Evolutionary conservation across 2,329 filamentous ascomycete species (phyloP).

Genomic region (Annulohypoxylon truncatum): DNA sequence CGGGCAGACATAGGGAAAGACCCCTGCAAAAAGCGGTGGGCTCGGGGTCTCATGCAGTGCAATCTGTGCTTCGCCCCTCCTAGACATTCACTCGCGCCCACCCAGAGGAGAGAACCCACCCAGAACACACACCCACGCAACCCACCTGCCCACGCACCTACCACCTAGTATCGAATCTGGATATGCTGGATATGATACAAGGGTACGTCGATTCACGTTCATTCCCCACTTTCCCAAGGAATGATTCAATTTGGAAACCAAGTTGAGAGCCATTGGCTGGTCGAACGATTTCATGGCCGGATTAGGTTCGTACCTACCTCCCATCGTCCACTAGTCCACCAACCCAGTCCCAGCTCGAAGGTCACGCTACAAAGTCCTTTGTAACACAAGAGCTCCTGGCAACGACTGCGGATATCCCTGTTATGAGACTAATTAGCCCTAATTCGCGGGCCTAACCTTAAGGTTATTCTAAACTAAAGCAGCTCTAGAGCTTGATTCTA

Average conservation of each 20-base stretch:
- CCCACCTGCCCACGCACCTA: slow-evolving; percentile 5
- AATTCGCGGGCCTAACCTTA: not conserved
- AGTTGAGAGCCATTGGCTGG: slow-evolving; percentile 34
- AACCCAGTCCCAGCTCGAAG: slow-evolving; percentile 13
- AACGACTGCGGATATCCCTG: slow-evolving; percentile 2
- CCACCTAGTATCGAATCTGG: slow-evolving; percentile 3
- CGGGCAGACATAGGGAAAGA: slow-evolving; percentile 43
- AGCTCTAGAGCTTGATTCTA: not conserved
- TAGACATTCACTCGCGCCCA: slow-evolving; percentile 5
- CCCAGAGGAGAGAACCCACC: slow-evolving; percentile 5
- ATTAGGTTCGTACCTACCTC: slow-evolving; percentile 22
- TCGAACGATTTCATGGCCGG: slow-evolving; percentile 29
- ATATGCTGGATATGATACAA: not conserved
- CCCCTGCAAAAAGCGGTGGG: slow-evolving; percentile 51
- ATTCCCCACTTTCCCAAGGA: slow-evolving; percentile 36
- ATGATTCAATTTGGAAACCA: slow-evolving; percentile 33
- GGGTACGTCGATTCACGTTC: not conserved
- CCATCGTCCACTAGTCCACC: slow-evolving; percentile 1
- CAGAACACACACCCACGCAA: slow-evolving; percentile 4
- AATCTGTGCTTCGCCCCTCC: slow-evolving; percentile 40
- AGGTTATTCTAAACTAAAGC: not conserved
- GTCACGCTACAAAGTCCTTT: slow-evolving; percentile 29
- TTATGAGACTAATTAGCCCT: slow-evolving; percentile 36
- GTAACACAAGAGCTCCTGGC: slow-evolving; percentile 17
- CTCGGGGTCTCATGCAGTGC: slow-evolving; percentile 44